phyloP scores from a whole-genome alignment of 495 filamentous ascomycete species.

The Trichocladium antarcticum region DNA sequence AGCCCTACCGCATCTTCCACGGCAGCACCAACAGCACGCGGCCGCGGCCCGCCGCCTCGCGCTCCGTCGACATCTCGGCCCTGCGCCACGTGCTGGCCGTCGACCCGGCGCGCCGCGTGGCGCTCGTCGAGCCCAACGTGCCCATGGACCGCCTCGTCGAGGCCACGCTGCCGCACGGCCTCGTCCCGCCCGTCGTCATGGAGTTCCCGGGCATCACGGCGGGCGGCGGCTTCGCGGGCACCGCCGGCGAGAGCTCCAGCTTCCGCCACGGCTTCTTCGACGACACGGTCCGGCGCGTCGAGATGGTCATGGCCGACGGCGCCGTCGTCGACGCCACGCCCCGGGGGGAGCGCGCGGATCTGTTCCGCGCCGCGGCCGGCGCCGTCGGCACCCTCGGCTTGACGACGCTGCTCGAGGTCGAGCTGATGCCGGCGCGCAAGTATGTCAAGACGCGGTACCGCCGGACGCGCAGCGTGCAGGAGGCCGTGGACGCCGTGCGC shows the following conservation, averaged over 20 bases:
- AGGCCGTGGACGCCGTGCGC: conserved; percentile 10
- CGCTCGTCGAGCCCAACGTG: conserved; percentile 54
- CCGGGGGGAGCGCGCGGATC: conserved; percentile 33
- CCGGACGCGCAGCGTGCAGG: neutral
- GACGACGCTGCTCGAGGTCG: conserved; percentile 46
- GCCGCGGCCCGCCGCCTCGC: conserved; percentile 30
- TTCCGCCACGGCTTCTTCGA: conserved; percentile 53
- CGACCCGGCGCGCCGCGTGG: conserved; percentile 33
- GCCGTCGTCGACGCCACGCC: conserved; percentile 31
- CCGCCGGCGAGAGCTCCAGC: conserved; percentile 48
- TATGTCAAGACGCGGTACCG: conserved; percentile 46
- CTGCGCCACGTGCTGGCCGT: conserved; percentile 46
- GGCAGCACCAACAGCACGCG: conserved; percentile 67
- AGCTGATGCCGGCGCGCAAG: conserved; percentile 38
- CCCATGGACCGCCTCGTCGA: conserved; percentile 50
- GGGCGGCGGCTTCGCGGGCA: conserved; percentile 52
- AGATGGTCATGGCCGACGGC: conserved; percentile 49
- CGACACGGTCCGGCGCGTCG: conserved; percentile 42
- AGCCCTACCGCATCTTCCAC: conserved; percentile 66
- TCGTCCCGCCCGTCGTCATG: conserved; percentile 50
- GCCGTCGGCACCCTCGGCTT: conserved; percentile 50
- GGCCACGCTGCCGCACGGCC: conserved; percentile 38
- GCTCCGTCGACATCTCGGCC: conserved; percentile 41
- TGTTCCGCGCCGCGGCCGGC: conserved; percentile 48
- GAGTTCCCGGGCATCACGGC: conserved; percentile 58